These are phyloP conservation scores for Tuber borchii DNA, from an alignment of 495 filamentous ascomycete genomes.

Conservation along the genomic window DNA sequence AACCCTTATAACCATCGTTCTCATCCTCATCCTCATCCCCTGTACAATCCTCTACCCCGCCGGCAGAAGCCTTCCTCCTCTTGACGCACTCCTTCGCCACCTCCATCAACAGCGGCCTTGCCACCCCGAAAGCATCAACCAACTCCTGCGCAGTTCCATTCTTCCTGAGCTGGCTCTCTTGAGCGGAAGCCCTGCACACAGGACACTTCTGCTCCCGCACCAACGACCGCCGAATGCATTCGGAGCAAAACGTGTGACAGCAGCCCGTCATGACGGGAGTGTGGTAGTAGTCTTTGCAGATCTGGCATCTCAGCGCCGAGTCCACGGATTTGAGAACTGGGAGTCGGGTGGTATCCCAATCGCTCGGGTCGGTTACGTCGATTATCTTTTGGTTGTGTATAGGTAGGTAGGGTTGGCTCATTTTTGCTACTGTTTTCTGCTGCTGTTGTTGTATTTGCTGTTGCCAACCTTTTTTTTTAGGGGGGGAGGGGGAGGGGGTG, in stretches of 20 bases:
- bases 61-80: slow-evolving; percentile 42
- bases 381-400: not conserved
- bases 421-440: not conserved
- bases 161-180: slow-evolving; percentile 72
- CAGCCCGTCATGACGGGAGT: slow-evolving; percentile 92
- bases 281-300: slow-evolving; percentile 95
- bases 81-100: slow-evolving; percentile 49
- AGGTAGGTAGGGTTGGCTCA: not conserved
- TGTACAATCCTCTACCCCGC: slow-evolving; percentile 42
- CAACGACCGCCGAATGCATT: slow-evolving; percentile 83
- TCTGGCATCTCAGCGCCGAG: slow-evolving; percentile 80
- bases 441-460: not conserved
- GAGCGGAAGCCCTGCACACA: slow-evolving; percentile 65
- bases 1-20: slow-evolving; percentile 29
- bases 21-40: slow-evolving; percentile 40
- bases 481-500: not conserved
- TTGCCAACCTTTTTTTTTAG: not conserved
- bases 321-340: slow-evolving; percentile 68
- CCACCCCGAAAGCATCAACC: slow-evolving; percentile 67
- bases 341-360: slow-evolving; percentile 81
- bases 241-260: slow-evolving; percentile 91
- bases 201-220: slow-evolving; percentile 79
- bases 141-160: slow-evolving; percentile 80
- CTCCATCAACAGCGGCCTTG: slow-evolving; percentile 56
- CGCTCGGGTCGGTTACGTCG: slow-evolving; percentile 78